Base-by-base conservation (phyloP, 148 eudicot species). In the Nyssa sinensis region DNA sequence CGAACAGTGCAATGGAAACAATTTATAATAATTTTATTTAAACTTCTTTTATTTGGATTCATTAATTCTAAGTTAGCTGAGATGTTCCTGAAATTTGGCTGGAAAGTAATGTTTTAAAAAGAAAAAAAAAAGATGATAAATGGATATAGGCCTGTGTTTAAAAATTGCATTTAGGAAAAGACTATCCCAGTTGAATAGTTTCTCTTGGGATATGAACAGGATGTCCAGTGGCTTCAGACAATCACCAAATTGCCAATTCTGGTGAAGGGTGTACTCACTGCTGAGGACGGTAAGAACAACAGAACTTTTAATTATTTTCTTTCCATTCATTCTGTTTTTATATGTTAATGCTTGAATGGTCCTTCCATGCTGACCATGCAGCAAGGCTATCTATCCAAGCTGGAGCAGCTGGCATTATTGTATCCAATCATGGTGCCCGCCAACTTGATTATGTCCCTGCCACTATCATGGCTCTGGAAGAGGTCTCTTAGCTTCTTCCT, bases 401-500 rank as follows among this genome's bases (percentile, higher is more conserved):
- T 78, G 98, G 99, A 77, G 97, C 97, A 63, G 96, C 97, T 44
- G 99, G 99, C 68, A 95, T 95, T 47, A 95, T 95, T 2, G 99
- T 95, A 66, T 92, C 97, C 34, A 95, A 95, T 80, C 99, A 95
- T 73, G 99, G 99, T 78, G 99, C 99, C 80, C 94, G 99, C 44
- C 99, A 95, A 72, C 96, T 95, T 62, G 97, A 95, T 69, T 95
- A 95, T 71, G 99, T 93, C 44, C 99, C 99, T 64, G 87, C 99
- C 68, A 95, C 99, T 69, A 95, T 95, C 78, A 81, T 81, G 84
- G 99, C 98, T 82, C 83, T 95, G 55, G 99, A 95, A 82, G 99
- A 95, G 99, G 99, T 91, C 85, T 35, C 19, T 31, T 2, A 23
- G 7, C 24, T 8, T 62, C 0, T 37, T 32, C 24, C 14, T 27